Conservation (phyloP, 2,329 filamentous ascomycete genomes). For the Hymenoscyphus repandus region DNA sequence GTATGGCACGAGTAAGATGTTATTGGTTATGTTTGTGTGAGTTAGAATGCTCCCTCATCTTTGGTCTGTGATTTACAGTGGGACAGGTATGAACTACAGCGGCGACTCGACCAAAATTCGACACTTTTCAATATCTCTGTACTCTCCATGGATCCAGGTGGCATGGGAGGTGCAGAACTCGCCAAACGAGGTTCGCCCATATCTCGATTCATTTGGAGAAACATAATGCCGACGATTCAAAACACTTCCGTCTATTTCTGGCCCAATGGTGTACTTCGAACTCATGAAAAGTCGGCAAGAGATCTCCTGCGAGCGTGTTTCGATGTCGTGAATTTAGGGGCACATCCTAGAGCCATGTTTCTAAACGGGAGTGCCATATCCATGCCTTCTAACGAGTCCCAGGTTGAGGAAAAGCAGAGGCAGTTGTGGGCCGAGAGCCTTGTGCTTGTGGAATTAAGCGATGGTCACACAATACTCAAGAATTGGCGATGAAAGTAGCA, state of each 20-base stretch:
- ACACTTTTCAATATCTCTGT: conserved; percentile 34
- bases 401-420: no score
- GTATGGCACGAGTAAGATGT: conserved; percentile 13
- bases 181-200: conserved; percentile 15
- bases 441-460: not conserved
- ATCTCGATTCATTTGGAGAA: conserved; percentile 19
- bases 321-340: conserved; percentile 19
- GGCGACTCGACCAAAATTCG: conserved; percentile 10
- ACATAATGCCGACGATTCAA: conserved; percentile 21
- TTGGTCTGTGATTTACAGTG: not conserved
- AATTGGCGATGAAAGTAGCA: conserved; percentile 7
- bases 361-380: no score
- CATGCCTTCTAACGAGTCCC: no score
- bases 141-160: conserved; percentile 36
- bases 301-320: conserved; percentile 33
- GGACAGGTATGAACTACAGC: conserved; percentile 20
- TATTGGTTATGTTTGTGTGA: conserved; percentile 15
- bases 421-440: no score
- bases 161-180: conserved; percentile 32
- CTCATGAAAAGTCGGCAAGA: conserved; percentile 32
- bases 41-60: not conserved
- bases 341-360: no score
- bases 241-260: conserved; percentile 16
- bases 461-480: conserved; percentile 9
- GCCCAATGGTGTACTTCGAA: conserved; percentile 33